Evolutionary conservation across 1,139 yeast genomes (phyloP), one percentile per base, ranked within the genome.

Genomic region (Sugiyamaella novakii): DNA sequence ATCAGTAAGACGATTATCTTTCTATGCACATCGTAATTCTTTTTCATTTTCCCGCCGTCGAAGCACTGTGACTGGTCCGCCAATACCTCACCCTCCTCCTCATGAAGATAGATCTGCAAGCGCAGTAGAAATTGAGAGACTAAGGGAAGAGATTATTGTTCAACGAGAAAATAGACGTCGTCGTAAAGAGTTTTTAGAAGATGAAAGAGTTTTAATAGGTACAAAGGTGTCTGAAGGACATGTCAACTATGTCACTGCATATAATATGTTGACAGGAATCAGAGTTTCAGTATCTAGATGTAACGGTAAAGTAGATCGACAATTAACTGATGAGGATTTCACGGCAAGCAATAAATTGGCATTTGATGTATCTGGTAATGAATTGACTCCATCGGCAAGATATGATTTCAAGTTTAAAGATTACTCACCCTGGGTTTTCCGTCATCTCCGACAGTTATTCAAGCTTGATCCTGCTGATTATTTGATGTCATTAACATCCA

Each of bases 381-480:
- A 87, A 61, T 71, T 85, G 59, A 89, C 96, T 0, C 98, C 98
- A 0, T 84, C 94, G 0, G 87, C 97, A 0, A 88, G 86, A 65
- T 92, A 91, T 68, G 97, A 91, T 59, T 94, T 94, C 75, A 92
- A 92, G 66, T 94, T 94, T 67, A 94, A 94, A 70, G 98, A 94
- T 67, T 94, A 94, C 67, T 79, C 92, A 25, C 99, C 99, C 0
- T 88, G 86, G 68, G 97, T 94, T 2, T 94, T 94, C 64, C 74
- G 98, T 42, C 96, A 88, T 59, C 71, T 94, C 51, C 73, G 98
- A 48, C 74, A 79, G 8, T 65, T 80, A 36, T 94, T 94, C 70
- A 89, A 91, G 14, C 76, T 94, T 25, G 98, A 92, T 62, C 96
- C 96, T 1, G 98, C 97, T 0, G 98, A 94, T 67, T 94, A 94